A percentile compares a stretch with the other conserved stretches of the same genome.
phyloP scores from a whole-genome alignment of 2,329 filamentous ascomycete genomes.

The Claviceps purpurea region DNA sequence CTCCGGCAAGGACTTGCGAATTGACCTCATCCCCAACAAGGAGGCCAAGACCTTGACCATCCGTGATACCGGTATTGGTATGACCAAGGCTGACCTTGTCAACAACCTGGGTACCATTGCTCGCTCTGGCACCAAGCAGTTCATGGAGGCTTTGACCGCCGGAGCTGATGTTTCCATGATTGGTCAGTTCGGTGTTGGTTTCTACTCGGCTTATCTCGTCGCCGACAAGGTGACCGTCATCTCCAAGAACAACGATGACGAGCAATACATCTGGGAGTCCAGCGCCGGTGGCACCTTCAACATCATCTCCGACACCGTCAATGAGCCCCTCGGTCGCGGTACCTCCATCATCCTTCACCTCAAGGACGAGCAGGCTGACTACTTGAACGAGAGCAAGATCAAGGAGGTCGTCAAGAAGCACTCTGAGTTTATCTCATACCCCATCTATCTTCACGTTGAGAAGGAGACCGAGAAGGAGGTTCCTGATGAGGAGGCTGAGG shows the following conservation, averaged over 20 bases:
- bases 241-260: conserved; percentile 99
- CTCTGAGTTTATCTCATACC: conserved; percentile 99
- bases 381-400: conserved; percentile 96
- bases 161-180: conserved; percentile 99
- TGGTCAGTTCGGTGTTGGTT: conserved; percentile 99
- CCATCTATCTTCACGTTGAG: conserved; percentile 98
- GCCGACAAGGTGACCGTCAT: conserved; percentile 90
- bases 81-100: conserved; percentile 99
- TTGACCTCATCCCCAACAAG: conserved; percentile 98
- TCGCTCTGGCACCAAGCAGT: conserved; percentile 98
- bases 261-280: conserved; percentile 99
- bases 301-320: conserved; percentile 79
- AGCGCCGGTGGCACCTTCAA: conserved; percentile 95
- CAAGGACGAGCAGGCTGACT: conserved; percentile 98
- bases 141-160: conserved; percentile 98
- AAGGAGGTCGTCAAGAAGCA: conserved; percentile 99
- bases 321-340: conserved; percentile 81
- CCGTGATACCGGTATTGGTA: conserved; percentile 96
- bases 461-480: conserved; percentile 99
- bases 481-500: conserved; percentile 83
- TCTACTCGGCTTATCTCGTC: conserved; percentile 99
- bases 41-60: conserved; percentile 96
- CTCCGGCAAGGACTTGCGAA: conserved; percentile 90
- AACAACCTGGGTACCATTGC: conserved; percentile 99
- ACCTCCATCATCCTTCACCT: conserved; percentile 97